These are phyloP conservation scores for Ilex aquifolium DNA, from an alignment of 257 asterid genomes.

Conservation along the genomic window DNA sequence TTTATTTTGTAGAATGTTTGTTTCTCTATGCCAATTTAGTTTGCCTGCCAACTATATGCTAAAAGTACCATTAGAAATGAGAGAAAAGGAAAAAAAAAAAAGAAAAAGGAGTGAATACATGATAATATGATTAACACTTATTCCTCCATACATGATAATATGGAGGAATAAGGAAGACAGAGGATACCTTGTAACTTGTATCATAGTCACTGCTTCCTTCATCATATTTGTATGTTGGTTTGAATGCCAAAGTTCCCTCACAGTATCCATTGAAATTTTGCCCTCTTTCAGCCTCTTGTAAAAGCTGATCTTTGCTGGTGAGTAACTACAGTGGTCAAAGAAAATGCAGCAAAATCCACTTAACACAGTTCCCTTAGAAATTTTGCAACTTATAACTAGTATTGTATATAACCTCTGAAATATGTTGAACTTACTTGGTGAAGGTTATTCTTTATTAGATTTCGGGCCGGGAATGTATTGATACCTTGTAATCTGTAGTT, in stretches of 20 bases:
- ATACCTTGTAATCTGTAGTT: constrained; percentile 61
- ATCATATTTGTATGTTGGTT: constrained; percentile 62
- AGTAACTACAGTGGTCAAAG: constrained; percentile 27
- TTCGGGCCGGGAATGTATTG: constrained; percentile 43
- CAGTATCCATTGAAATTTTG: constrained; percentile 53
- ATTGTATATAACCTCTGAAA: background rate
- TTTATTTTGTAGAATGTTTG: too few relatives aligned
- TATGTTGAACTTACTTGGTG: constrained; percentile 27
- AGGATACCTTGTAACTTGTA: constrained; percentile 56
- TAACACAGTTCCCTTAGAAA: too few relatives aligned
- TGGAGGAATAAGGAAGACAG: background rate
- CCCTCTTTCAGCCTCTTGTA: constrained; percentile 74
- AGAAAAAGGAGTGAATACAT: too few relatives aligned
- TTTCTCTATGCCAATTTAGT: too few relatives aligned
- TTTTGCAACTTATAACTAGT: too few relatives aligned
- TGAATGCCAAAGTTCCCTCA: constrained; percentile 60
- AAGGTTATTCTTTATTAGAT: constrained; percentile 42
- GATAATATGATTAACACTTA: too few relatives aligned
- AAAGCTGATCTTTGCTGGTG: constrained; percentile 48
- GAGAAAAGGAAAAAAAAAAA: too few relatives aligned
- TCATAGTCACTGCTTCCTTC: constrained; percentile 59
- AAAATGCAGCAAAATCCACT: background rate
- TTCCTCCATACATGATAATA: too few relatives aligned
- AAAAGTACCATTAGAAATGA: too few relatives aligned
- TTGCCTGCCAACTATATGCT: too few relatives aligned